Evolutionary conservation across 805 yeast genomes (phyloP).

Genomic region (Wickerhamiella galacta): DNA sequence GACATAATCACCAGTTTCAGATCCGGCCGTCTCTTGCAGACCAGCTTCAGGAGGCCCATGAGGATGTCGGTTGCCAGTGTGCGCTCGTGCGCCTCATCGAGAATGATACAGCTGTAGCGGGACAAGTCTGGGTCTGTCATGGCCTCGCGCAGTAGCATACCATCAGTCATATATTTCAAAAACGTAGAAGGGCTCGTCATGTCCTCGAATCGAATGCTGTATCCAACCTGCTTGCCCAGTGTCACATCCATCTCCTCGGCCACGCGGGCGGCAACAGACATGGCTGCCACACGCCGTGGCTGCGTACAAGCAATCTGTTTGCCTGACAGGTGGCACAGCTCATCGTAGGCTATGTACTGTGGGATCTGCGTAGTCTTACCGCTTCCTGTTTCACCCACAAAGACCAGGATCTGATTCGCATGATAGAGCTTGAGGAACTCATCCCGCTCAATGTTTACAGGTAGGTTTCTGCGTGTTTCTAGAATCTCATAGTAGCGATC

Average conservation of each 20-base stretch:
- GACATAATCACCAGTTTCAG: conserved; percentile 90
- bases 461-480: conserved; percentile 65
- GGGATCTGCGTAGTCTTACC: conserved; percentile 99
- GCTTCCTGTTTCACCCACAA: conserved; percentile 98
- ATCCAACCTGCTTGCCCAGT: conserved; percentile 90
- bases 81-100: conserved; percentile 98
- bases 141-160: conserved; percentile 93
- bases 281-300: conserved; percentile 90
- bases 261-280: conserved; percentile 87
- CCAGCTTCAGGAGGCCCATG: conserved; percentile 85
- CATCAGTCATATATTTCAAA: conserved; percentile 94
- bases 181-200: conserved; percentile 66
- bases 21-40: conserved; percentile 65
- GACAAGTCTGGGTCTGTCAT: conserved; percentile 83
- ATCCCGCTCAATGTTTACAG: conserved; percentile 85
- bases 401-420: conserved; percentile 82
- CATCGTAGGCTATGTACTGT: conserved; percentile 84
- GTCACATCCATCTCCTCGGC: conserved; percentile 95
- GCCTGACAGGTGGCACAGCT: conserved; percentile 72
- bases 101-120: conserved; percentile 73
- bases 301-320: conserved; percentile 81
- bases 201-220: conserved; percentile 85
- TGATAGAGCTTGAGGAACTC: conserved; percentile 79
- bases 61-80: conserved; percentile 91
- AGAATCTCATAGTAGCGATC: conserved; percentile 63